Conservation (phyloP, 2,329 filamentous ascomycete species). For the Cladosporium halotolerans region DNA sequence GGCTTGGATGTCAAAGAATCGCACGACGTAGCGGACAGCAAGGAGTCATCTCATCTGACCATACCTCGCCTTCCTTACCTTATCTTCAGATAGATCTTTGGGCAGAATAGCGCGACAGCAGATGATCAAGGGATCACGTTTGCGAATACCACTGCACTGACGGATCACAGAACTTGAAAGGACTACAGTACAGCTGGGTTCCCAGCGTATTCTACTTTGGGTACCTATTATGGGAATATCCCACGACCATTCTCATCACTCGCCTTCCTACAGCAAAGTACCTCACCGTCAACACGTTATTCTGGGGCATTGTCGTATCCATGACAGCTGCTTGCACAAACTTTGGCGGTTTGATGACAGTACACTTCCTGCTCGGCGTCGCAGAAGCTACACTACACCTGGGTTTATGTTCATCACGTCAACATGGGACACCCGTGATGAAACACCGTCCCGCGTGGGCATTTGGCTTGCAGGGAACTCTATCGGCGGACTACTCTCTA, state of each 20-base stretch:
- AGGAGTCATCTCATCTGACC: too few relatives aligned
- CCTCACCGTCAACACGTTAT: conserved; percentile 17
- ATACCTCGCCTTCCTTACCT: too few relatives aligned
- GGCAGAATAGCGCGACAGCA: too few relatives aligned
- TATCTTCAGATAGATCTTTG: too few relatives aligned
- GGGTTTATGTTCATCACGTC: conserved; percentile 37
- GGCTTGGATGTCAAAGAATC: too few relatives aligned
- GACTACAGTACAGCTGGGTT: conserved; percentile 17
- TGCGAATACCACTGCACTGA: neutral
- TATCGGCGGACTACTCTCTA: conserved; percentile 15
- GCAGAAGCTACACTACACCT: conserved; percentile 32
- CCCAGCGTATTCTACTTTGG: conserved; percentile 18
- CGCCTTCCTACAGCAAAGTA: conserved; percentile 17
- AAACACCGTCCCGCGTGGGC: conserved; percentile 20
- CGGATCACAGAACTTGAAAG: conserved; percentile 12
- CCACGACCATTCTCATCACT: conserved; percentile 16
- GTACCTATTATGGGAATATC: conserved; percentile 18
- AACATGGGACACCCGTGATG: conserved; percentile 31
- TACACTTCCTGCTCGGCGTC: conserved; percentile 32
- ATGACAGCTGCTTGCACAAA: conserved; percentile 31
- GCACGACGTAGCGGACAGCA: too few relatives aligned
- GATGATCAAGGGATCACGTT: too few relatives aligned
- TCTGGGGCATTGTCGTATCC: conserved; percentile 30
- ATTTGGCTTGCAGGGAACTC: conserved; percentile 20
- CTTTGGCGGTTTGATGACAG: conserved; percentile 31